Base-by-base conservation (phyloP, 2,329 filamentous ascomycete species). In the Aspergillus sp. region DNA sequence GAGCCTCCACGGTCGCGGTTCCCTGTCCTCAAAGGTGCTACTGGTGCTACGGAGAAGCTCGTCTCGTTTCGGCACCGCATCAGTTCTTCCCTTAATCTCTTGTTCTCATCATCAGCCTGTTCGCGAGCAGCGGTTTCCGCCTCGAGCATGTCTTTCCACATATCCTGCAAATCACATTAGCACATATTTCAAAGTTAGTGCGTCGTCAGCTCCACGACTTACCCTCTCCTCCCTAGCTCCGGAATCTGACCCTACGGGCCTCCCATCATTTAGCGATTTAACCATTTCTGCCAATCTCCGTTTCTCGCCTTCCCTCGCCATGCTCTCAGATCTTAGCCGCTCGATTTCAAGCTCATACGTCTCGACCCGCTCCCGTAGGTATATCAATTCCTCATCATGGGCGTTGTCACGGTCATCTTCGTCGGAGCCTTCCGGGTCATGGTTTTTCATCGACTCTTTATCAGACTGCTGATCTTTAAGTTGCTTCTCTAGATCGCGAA, bases 61-160 rank as follows among this genome's bases (percentile, higher is more conserved):
- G 69, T 64, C 41, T 81, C 78, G 50, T 76, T 78, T 61, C 77
- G 80, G 42, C 96, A 73, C 24, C 89, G 87, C 67, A 90, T 88
- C 3, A 96, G 78, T 69, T 99, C 93, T 56, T 96, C 92, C 6
- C 91, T 86, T 15, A 98, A 83, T 66, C 83, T 87, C 63, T 88
- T 87, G 65, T 93, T 93, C 63, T 98, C 93, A 42, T 96, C 91
- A 64, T 98, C 93, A 0, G 90, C 86, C 73, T 96, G 90, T 74
- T 97, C 93, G 57, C 93, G 86, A 30, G 92, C 86, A 3, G 89
- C 89, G 2, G 90, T 95, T 74, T 99, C 95, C 63, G 95, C 91
- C 69, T 97, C 91, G 24, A 97, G 83, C 60, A 98, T 85, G 66
- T 97, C 93, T 72, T 96, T 96, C 89, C 91, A 96, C 74, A 97